A percentile compares a stretch with the other conserved stretches of the same genome.
These are phyloP conservation scores for Neurospora intermedia DNA, from an alignment of 495 filamentous ascomycete species.

Conservation along the genomic window DNA sequence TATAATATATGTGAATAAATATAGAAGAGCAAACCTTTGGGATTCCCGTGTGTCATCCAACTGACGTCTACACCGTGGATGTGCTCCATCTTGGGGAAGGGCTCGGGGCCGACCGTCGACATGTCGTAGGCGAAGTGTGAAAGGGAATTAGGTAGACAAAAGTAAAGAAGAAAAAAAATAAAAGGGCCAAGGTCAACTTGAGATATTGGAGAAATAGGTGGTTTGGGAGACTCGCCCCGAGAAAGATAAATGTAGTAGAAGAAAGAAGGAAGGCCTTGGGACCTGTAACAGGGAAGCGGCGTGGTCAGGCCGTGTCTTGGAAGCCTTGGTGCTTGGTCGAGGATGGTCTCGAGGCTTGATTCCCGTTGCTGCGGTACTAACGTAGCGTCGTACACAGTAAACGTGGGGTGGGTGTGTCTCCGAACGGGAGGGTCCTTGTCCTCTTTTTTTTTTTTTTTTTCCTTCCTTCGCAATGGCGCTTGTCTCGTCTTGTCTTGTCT, in stretches of 20 bases:
- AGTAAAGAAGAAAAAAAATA: background rate
- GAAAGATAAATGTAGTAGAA: background rate
- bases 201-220: background rate
- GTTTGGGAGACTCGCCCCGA: background rate
- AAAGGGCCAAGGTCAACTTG: background rate
- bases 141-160: background rate
- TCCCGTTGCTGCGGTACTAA: background rate
- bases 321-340: background rate
- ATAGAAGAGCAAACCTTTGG: slow-evolving; percentile 32
- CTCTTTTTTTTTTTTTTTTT: background rate
- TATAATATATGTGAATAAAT: background rate
- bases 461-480: background rate
- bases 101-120: background rate
- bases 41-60: slow-evolving; percentile 49
- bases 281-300: background rate
- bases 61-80: slow-evolving; percentile 55
- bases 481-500: background rate
- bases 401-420: background rate
- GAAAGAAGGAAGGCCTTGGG: background rate
- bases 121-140: background rate
- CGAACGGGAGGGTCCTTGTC: background rate
- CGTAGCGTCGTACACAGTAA: background rate
- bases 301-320: background rate
- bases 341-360: background rate
- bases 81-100: slow-evolving; percentile 43